Evolutionary conservation across 164 flowering plant genomes (phyloP), one percentile per base, ranked within the genome.

Genomic region (Nymphaea colorata): DNA sequence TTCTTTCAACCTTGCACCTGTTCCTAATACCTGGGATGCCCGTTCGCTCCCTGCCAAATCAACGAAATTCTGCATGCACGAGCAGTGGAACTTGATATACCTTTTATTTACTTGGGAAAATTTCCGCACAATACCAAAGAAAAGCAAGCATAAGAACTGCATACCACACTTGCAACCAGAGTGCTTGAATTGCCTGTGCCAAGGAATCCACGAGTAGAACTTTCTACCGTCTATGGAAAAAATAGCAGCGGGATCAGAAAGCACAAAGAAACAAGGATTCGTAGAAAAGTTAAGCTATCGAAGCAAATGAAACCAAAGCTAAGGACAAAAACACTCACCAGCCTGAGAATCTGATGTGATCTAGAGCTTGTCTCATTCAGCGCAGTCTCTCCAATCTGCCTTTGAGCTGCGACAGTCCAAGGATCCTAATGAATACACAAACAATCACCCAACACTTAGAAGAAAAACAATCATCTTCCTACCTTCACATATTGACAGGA

Each of bases 11-110:
- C 98, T 86, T 66, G 88, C 66, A 67, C 98, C 97, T 43, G 85
- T 93, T 67, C 96, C 83, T 67, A 79, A 64, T 72, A 97, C 78
- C 78, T 92, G 99, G 74, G 98, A 90, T 61, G 98, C 94, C 68
- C 98, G 97, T 74, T 95, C 99, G 78, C 99, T 95, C 41, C 99
- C 99, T 2, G 99, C 99, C 70, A 95, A 87, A 84, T 95, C 99
- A 72, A 95, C 91, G 79, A 95, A 95, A 75, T 87, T 86, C 99
- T 94, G 55, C 55, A 47, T 47, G 11, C 53, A 45, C 11, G 2
- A 5, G 5, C 53, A 5, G 5, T 45, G 5, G 53, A 45, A 45
- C 53, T 45, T 45, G 53, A 45, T 5, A 47, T 7, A 2, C 7
- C 5, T 47, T 47, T 47, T 12, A 47, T 6, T 7, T 47, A 47